Evolutionary conservation across 2,329 filamentous ascomycete genomes (phyloP), one percentile per base, ranked within the genome.

Genomic region (Colletotrichum cereale): DNA sequence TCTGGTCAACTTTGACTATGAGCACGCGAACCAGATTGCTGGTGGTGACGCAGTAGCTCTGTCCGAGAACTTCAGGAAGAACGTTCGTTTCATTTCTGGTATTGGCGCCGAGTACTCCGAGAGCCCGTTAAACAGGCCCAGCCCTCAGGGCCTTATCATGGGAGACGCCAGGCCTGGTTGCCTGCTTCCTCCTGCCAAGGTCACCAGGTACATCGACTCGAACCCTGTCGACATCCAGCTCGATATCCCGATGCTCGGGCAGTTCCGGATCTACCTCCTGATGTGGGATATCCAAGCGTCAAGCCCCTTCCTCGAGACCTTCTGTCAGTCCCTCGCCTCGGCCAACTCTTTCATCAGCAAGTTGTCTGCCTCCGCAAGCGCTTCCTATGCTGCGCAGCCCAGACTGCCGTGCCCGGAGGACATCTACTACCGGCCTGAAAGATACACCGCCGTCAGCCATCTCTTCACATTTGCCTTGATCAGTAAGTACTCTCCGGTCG

Each of bases 191-290:
- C 92, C 92, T 2, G 90, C 90, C 50, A 92, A 89, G 80, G 92
- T 91, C 24, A 92, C 91, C 0, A 87, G 93, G 36, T 94, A 92
- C 77, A 88, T 94, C 62, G 93, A 95, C 80, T 90, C 92, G 4
- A 95, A 95, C 76, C 92, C 92, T 0, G 89, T 95, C 52, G 91
- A 95, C 75, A 83, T 95, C 36, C 92, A 95, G 78, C 88, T 94
- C 7, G 93, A 95, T 76, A 93, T 95, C 55, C 93, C 93, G 1
- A 88, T 94, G 80, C 84, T 95, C 7, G 91, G 92, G 34, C 93
- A 95, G 77, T 95, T 95, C 83, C 88, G 91, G 60, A 87, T 94
- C 56, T 94, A 93, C 79, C 86, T 95, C 72, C 87, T 95, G 72
- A 87, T 90, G 72, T 89, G 88, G 76, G 86, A 93, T 75, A 84